Evolutionary conservation across 305 asterid species (phyloP), one percentile per base, ranked within the genome.

Genomic region (Fraxinus platypoda): DNA sequence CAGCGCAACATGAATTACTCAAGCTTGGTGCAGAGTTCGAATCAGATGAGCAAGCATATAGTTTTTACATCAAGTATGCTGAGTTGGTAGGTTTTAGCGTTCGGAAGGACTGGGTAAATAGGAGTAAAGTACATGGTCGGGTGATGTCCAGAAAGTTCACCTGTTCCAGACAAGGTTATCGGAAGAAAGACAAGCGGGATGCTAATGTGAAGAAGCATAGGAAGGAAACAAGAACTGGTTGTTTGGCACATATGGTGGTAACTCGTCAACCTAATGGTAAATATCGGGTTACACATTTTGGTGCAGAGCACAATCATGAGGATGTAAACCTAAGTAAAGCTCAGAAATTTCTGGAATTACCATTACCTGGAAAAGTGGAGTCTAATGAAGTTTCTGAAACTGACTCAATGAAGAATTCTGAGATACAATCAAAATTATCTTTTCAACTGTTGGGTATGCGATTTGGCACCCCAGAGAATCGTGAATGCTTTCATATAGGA

Each of bases 91-190:
- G 94, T 78, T 91, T 91, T 70, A 88, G 87, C 74, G 87, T 91
- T 13, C 78, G 94, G 80, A 91, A 91, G 85, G 94, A 91, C 71
- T 91, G 94, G 91, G 88, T 81, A 81, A 91, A 91, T 79, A 86
- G 91, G 89, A 91, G 94, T 86, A 91, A 91, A 87, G 91, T 91
- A 57, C 94, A 89, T 80, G 94, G 93, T 38, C 89, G 93, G 75
- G 93, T 89, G 84, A 87, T 90, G 90, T 91, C 93, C 57, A 88
- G 93, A 84, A 91, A 91, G 84, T 91, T 91, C 82, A 90, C 93
- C 57, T 91, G 94, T 78, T 91, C 90, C 28, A 87, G 94, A 81
- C 90, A 91, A 79, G 94, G 94, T 71, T 90, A 89, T 75, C 88
- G 94, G 3, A 89, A 88, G 85, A 89, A 85, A 81, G 93, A 89